phyloP scores from a whole-genome alignment of 345 rosid species.

The Brassica carinata region DNA sequence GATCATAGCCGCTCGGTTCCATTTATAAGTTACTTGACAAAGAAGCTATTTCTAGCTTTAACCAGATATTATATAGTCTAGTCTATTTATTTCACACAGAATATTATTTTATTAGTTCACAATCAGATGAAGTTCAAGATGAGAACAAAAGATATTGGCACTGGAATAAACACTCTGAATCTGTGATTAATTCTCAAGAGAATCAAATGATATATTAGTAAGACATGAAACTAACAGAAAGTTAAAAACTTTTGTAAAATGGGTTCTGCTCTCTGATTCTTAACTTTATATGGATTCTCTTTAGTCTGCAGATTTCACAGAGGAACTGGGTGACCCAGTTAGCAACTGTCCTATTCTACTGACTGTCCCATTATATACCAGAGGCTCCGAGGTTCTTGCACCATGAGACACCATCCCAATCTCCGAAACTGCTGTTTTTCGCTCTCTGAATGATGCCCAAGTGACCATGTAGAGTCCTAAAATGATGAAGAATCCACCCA shows the following conservation, averaged over 20 bases:
- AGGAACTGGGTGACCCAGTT: slow-evolving; percentile 41
- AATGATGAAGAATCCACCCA: slow-evolving; percentile 83
- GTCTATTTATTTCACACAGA: too few species aligned
- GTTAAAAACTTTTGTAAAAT: neutral
- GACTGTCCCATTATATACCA: slow-evolving; percentile 52
- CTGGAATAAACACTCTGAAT: neutral
- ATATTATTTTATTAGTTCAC: neutral
- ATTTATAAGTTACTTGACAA: too few species aligned
- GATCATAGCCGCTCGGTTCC: neutral
- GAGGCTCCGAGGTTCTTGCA: slow-evolving; percentile 50
- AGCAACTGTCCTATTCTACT: slow-evolving; percentile 54
- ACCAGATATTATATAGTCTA: too few species aligned
- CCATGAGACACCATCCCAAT: slow-evolving; percentile 39
- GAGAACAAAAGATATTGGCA: neutral
- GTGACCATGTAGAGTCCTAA: slow-evolving; percentile 83
- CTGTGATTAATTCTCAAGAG: slow-evolving; percentile 4
- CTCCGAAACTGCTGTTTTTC: slow-evolving; percentile 40
- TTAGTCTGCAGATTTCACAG: slow-evolving; percentile 50
- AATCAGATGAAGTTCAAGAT: neutral
- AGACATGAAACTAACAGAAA: slow-evolving; percentile 1
- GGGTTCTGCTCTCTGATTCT: slow-evolving; percentile 7
- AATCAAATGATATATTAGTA: slow-evolving; percentile 2
- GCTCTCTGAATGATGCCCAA: slow-evolving; percentile 81
- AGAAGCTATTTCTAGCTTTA: too few species aligned
- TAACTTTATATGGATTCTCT: neutral